Evolutionary conservation across 805 yeast species (phyloP).

Genomic region (Tetrapisispora arboricola): DNA sequence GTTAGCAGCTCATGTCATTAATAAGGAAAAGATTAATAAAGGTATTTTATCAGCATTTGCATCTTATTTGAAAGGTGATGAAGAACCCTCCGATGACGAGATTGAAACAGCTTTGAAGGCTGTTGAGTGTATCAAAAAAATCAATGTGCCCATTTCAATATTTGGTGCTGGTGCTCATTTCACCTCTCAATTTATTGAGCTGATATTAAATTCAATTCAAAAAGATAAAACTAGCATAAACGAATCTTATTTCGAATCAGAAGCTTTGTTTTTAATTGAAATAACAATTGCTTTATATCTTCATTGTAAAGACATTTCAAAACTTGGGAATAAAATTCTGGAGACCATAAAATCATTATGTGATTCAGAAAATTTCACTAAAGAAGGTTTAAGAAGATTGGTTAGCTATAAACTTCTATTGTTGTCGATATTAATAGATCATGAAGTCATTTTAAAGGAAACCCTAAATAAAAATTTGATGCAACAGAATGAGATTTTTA

Average conservation of each 20-base stretch:
- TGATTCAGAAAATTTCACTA: slow-evolving; percentile 13
- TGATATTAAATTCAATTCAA: slow-evolving; percentile 30
- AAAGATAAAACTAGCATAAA: slow-evolving; percentile 22
- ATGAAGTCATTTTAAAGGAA: slow-evolving; percentile 13
- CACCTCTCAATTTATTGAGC: slow-evolving; percentile 24
- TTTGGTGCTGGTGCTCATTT: slow-evolving; percentile 35
- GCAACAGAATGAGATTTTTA: slow-evolving; percentile 26
- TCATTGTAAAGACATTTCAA: slow-evolving; percentile 27
- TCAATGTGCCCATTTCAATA: slow-evolving; percentile 49
- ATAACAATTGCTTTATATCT: slow-evolving; percentile 23
- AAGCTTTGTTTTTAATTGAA: slow-evolving; percentile 41
- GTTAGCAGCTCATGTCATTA: slow-evolving; percentile 55
- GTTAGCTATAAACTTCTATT: slow-evolving; percentile 31
- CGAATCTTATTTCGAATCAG: slow-evolving; percentile 36
- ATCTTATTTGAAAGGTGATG: slow-evolving; percentile 87
- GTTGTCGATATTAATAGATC: slow-evolving; percentile 19
- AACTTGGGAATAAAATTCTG: slow-evolving; percentile 15
- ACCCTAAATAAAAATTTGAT: slow-evolving; percentile 24
- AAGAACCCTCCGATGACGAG: slow-evolving; percentile 91
- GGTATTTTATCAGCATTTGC: slow-evolving; percentile 89
- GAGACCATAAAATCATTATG: slow-evolving; percentile 13
- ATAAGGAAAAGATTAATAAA: slow-evolving; percentile 52
- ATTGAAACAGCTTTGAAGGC: slow-evolving; percentile 78
- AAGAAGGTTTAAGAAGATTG: slow-evolving; percentile 25
- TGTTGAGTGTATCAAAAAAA: slow-evolving; percentile 68